A percentile compares a stretch with the other conserved stretches of the same genome.
phyloP scores from a whole-genome alignment of 176 grass and related monocot genomes.

The Areca catechu region DNA sequence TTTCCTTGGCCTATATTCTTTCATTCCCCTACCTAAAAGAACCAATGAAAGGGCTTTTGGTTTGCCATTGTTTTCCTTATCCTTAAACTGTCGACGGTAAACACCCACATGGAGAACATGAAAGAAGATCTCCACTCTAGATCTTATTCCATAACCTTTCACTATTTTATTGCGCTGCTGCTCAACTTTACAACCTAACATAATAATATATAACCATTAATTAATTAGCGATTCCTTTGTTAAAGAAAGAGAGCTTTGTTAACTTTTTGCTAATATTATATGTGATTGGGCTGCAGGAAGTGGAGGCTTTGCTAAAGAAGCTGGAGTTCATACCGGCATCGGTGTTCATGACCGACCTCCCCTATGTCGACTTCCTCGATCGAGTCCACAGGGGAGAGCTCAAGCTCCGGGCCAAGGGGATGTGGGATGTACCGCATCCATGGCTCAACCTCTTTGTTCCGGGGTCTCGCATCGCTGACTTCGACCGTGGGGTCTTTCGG shows the following conservation, averaged over 20 bases:
- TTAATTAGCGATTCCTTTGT: too few species aligned
- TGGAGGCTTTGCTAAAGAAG: neutral
- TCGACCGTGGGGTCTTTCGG: constrained; percentile 72
- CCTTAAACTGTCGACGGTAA: neutral
- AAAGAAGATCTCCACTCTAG: constrained; percentile 35
- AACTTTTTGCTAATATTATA: neutral
- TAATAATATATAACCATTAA: too few species aligned
- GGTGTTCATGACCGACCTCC: constrained; percentile 15
- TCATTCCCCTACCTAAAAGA: constrained; percentile 22
- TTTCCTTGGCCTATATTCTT: constrained; percentile 11
- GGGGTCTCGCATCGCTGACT: constrained; percentile 76
- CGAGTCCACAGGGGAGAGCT: neutral
- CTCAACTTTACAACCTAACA: too few species aligned
- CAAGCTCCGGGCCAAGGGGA: constrained; percentile 66
- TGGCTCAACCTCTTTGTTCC: constrained; percentile 98
- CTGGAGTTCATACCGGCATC: neutral
- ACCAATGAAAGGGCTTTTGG: constrained; percentile 34
- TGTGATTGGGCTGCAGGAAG: neutral
- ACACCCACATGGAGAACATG: constrained; percentile 40
- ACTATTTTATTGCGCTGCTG: constrained; percentile 10
- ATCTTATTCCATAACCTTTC: constrained; percentile 37
- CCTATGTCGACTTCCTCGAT: constrained; percentile 8
- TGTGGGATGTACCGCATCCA: constrained; percentile 95
- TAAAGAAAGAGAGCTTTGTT: neutral
- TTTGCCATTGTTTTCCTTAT: constrained; percentile 29